phyloP scores from a whole-genome alignment of 2,329 filamentous ascomycete genomes.

The Ascomycota sp. region DNA sequence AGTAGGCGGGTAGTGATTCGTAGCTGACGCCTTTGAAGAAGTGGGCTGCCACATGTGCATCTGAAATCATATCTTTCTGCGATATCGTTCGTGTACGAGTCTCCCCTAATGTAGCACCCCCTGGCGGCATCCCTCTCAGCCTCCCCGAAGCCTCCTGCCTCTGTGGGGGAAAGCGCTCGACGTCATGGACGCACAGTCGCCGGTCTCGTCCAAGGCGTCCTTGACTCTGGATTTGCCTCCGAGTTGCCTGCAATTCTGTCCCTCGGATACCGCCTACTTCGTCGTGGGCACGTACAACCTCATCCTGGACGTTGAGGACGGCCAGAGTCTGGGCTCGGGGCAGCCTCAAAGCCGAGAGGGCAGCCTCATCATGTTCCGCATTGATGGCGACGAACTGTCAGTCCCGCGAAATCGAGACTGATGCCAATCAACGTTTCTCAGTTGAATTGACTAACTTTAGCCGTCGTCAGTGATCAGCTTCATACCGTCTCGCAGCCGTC shows the following conservation, averaged over 20 bases:
- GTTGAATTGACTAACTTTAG: background rate
- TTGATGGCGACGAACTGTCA: slow-evolving; percentile 35
- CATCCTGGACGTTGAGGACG: slow-evolving; percentile 4
- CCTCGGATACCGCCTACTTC: slow-evolving; percentile 40
- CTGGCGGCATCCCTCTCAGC: too few relatives aligned
- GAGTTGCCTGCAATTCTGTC: slow-evolving; percentile 60
- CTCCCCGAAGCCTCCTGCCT: too few relatives aligned
- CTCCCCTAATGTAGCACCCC: too few relatives aligned
- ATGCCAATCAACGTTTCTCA: too few relatives aligned
- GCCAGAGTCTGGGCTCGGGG: slow-evolving; percentile 8
- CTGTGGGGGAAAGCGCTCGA: too few relatives aligned
- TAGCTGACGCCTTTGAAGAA: too few relatives aligned
- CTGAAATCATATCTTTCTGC: too few relatives aligned
- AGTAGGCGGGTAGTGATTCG: too few relatives aligned
- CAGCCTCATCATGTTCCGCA: slow-evolving; percentile 46
- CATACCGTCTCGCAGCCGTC: slow-evolving; percentile 44
- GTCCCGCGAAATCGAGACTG: slow-evolving; percentile 8
- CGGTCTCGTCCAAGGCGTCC: slow-evolving; percentile 22
- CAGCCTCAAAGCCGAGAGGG: slow-evolving; percentile 47
- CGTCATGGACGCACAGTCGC: too few relatives aligned
- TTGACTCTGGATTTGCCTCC: slow-evolving; percentile 45
- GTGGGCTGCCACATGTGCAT: too few relatives aligned
- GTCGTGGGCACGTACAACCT: slow-evolving; percentile 75
- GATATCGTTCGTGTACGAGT: too few relatives aligned
- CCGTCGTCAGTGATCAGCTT: slow-evolving; percentile 9